These are phyloP conservation scores for Bruguiera parviflora DNA, from an alignment of 345 rosid genomes.

Conservation along the genomic window DNA sequence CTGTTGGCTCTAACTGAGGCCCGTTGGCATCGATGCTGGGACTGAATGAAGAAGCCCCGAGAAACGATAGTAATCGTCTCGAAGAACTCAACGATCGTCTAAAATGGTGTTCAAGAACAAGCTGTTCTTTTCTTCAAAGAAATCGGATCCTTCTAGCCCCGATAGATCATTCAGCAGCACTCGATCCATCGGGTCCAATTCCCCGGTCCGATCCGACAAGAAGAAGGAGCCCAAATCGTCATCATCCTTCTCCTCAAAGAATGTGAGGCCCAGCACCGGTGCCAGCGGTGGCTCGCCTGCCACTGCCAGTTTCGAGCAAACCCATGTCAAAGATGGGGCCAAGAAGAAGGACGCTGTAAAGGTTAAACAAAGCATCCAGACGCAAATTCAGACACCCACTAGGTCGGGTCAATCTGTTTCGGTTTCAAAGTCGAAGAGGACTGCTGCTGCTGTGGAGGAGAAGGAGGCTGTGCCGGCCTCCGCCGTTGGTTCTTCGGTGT, in stretches of 20 bases:
- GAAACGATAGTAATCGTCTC: no score
- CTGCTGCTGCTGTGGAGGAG: conserved; percentile 31
- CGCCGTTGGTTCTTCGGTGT: conserved; percentile 37
- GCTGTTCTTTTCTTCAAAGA: conserved; percentile 86
- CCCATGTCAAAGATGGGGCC: conserved; percentile 56
- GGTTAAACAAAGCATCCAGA: conserved; percentile 28
- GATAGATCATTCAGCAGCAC: conserved; percentile 80
- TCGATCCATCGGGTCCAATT: conserved; percentile 77
- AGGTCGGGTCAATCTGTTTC: conserved; percentile 21
- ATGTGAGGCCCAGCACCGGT: conserved; percentile 19
- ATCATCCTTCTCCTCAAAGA: conserved; percentile 29
- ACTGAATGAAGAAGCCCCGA: no score
- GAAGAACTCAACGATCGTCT: background rate
- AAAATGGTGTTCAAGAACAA: conserved; percentile 93
- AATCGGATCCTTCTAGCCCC: conserved; percentile 78
- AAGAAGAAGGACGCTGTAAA: conserved; percentile 46
- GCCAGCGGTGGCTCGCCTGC: background rate
- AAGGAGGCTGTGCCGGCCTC: conserved; percentile 1
- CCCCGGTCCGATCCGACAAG: conserved; percentile 86
- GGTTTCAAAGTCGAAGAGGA: conserved; percentile 39
- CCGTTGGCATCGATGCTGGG: no score
- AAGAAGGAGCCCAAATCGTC: conserved; percentile 59
- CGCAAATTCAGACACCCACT: conserved; percentile 11
- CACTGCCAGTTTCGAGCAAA: conserved; percentile 33
- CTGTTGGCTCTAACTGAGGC: no score